Base-by-base conservation (phyloP, 768 basidiomycete genomes). In the Porpolomopsis calyptriformis region DNA sequence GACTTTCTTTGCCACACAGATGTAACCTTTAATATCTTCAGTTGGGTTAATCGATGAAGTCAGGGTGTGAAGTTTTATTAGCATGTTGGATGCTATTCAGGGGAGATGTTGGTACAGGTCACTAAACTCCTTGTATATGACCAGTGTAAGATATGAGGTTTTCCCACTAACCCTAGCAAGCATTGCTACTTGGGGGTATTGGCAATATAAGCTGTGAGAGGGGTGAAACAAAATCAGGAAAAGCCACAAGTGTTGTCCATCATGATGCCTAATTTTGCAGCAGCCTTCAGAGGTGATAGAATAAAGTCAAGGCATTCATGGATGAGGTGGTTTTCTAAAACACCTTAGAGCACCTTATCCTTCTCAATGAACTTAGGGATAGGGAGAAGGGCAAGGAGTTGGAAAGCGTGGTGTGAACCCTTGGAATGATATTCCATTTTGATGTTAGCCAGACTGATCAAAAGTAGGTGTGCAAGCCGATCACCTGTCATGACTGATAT, bases 401-500 rank as follows among this genome's bases (percentile, higher is more conserved):
- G 44, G 19, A 57, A 68, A 1, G 49, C 34, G 38, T 63, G 56
- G 16, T 59, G 58, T 1, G 57, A 60, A 0, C 63, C 56, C 40
- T 66, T 65, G 49, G 56, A 62, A 1, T 50, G 52, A 20, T 64
- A 52, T 1, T 54, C 55, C 31, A 56, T 52, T 25, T 53, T 46
- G 0, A 69, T 57, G 46, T 69, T 68, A 8, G 62, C 62, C 3
- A 65, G 36, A 1, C 50, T 59, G 4, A 66, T 47, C 0, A 65
- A 46, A 0, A 65, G 40, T 0, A 60, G 65, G 29, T 67, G 60
- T 33, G 61, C 64, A 4, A 53, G 48, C 24, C 58, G 57, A 20
- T 55, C 54, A 14, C 63, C 62, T 9, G 60, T 63, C 46, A 59
- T 58, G 14, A 54, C 47, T 0, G 62, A 58, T 10, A 67, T 57